Evolutionary conservation across 2,329 filamentous ascomycete species (phyloP).

Genomic region (Allantophomopsis cytisporea): DNA sequence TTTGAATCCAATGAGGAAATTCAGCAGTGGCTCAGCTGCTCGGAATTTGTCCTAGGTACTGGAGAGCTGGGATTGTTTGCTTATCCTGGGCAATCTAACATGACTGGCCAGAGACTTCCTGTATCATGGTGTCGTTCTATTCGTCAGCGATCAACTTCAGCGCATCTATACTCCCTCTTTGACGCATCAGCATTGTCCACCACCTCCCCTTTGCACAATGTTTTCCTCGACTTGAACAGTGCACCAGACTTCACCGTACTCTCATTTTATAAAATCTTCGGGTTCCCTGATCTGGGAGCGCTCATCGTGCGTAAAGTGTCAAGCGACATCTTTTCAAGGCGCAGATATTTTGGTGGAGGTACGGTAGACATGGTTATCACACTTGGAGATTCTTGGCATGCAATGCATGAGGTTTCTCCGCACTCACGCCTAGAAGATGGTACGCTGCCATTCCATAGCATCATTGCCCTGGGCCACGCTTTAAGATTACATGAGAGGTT

Average conservation of each 20-base stretch:
- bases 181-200: conserved; percentile 71
- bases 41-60: conserved; percentile 5
- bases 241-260: conserved; percentile 73
- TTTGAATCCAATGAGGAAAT: conserved; percentile 42
- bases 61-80: conserved; percentile 45
- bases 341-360: conserved; percentile 78
- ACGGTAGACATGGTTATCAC: conserved; percentile 80
- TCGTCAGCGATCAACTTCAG: conserved; percentile 15
- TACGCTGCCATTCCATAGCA: conserved; percentile 76
- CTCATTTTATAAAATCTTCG: conserved; percentile 90
- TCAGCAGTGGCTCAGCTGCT: conserved; percentile 25
- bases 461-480: conserved; percentile 64
- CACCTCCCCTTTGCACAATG: conserved; percentile 60
- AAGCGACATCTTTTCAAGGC: conserved; percentile 42
- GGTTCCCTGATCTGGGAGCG: conserved; percentile 77
- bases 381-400: conserved; percentile 64
- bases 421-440: conserved; percentile 80
- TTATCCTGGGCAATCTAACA: conserved; percentile 81
- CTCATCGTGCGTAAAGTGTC: conserved; percentile 63
- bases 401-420: conserved; percentile 44
- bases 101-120: conserved; percentile 66
- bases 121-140: conserved; percentile 48
- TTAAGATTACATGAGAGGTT: conserved; percentile 52
- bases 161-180: conserved; percentile 45
- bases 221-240: conserved; percentile 29